Conservation (phyloP, 345 rosid genomes). For the Balakata baccata region DNA sequence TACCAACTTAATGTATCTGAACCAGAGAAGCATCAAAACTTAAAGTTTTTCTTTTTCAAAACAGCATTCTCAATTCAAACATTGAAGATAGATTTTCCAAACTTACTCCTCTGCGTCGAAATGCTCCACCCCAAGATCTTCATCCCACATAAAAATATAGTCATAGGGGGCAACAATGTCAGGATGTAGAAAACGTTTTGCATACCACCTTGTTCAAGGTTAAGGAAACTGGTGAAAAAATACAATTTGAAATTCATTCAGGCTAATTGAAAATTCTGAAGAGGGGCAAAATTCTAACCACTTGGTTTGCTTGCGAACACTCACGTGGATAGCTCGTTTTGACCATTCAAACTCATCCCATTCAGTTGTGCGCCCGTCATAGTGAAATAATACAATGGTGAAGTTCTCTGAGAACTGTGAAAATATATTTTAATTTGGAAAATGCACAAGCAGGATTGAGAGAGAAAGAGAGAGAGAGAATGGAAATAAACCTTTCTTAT, state of each 20-base stretch:
- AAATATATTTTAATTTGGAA: slow-evolving; percentile 3
- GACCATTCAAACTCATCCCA: slow-evolving; percentile 98
- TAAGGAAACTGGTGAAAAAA: slow-evolving; percentile 14
- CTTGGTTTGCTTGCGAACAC: slow-evolving; percentile 77
- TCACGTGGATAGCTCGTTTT: slow-evolving; percentile 83
- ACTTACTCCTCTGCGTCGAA: slow-evolving; percentile 83
- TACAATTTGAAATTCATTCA: slow-evolving; percentile 2
- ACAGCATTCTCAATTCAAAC: background rate
- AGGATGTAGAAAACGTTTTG: slow-evolving; percentile 96
- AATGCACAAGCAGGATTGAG: background rate
- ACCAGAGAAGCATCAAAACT: slow-evolving; percentile 1
- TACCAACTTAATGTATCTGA: slow-evolving; percentile 72
- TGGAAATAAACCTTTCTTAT: slow-evolving; percentile 58
- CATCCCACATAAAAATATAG: slow-evolving; percentile 92
- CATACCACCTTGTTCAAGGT: slow-evolving; percentile 71
- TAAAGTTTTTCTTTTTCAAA: slow-evolving; percentile 5
- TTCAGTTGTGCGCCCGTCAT: slow-evolving; percentile 73
- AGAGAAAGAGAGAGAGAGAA: slow-evolving; percentile 10
- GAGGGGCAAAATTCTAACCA: slow-evolving; percentile 50
- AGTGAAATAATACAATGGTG: slow-evolving; percentile 84
- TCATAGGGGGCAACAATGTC: slow-evolving; percentile 81
- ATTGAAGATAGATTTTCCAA: slow-evolving; percentile 1
- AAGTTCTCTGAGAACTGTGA: slow-evolving; percentile 88
- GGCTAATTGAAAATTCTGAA: background rate
- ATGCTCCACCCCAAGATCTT: slow-evolving; percentile 89